These are phyloP conservation scores for Boeremia lycopersici DNA, from an alignment of 2,329 filamentous ascomycete species.

Conservation along the genomic window DNA sequence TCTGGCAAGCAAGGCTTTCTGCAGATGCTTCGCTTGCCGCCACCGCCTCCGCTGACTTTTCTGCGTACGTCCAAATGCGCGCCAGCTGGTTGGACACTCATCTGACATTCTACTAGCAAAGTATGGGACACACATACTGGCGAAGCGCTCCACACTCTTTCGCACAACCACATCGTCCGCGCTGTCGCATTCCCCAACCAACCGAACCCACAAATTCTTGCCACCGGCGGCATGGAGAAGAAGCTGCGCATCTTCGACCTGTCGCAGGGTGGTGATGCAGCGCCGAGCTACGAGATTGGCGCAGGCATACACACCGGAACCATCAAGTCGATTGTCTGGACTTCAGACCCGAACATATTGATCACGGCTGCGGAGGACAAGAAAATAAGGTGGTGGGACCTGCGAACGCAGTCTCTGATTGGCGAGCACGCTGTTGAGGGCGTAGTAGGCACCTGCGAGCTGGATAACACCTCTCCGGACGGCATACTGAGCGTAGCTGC, in stretches of 20 bases:
- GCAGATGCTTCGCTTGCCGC: conserved; percentile 86
- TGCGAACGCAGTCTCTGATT: conserved; percentile 76
- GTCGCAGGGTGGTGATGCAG: conserved; percentile 59
- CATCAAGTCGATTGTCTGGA: conserved; percentile 98
- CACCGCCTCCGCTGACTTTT: conserved; percentile 95
- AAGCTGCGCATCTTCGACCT: conserved; percentile 94
- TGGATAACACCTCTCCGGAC: conserved; percentile 67
- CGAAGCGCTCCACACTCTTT: conserved; percentile 82
- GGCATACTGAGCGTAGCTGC: conserved; percentile 86
- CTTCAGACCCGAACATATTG: conserved; percentile 82
- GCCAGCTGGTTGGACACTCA: conserved; percentile 24
- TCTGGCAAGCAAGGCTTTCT: conserved; percentile 93
- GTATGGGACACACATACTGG: conserved; percentile 98
- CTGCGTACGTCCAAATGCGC: conserved; percentile 66
- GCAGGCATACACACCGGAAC: conserved; percentile 80
- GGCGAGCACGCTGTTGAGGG: conserved; percentile 80
- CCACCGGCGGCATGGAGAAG: conserved; percentile 95
- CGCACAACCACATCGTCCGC: conserved; percentile 94
- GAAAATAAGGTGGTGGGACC: conserved; percentile 91
- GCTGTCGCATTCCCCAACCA: conserved; percentile 83
- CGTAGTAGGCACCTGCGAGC: conserved; percentile 88
- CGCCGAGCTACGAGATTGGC: conserved; percentile 82
- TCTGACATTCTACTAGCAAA: conserved; percentile 62
- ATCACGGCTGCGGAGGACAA: conserved; percentile 92
- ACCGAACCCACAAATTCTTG: conserved; percentile 77